These are phyloP conservation scores for Scheffersomyces illinoinensis DNA, from an alignment of 1,139 yeast species.

Conservation along the genomic window DNA sequence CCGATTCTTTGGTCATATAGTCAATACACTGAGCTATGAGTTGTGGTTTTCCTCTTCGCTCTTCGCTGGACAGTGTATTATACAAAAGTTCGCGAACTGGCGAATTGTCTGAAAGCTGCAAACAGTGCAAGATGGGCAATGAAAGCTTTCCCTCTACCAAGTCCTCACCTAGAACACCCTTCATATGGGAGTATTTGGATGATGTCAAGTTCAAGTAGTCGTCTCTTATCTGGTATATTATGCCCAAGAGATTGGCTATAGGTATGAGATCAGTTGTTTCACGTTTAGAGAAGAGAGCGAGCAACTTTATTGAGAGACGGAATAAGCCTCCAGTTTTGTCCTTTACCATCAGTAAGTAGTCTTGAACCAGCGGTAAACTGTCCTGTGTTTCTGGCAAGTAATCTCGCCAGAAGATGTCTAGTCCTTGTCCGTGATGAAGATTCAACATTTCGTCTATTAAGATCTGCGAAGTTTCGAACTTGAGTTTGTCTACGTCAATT, in stretches of 20 bases:
- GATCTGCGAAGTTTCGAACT: slow-evolving; percentile 30
- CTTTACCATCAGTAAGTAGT: slow-evolving; percentile 78
- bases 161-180: slow-evolving; percentile 81
- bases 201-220: slow-evolving; percentile 70
- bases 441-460: slow-evolving; percentile 72
- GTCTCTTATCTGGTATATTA: slow-evolving; percentile 80
- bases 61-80: slow-evolving; percentile 14
- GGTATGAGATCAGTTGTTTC: slow-evolving; percentile 43
- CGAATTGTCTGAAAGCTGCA: slow-evolving; percentile 19
- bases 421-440: slow-evolving; percentile 85
- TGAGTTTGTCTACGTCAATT: slow-evolving; percentile 5
- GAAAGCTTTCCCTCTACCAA: slow-evolving; percentile 87
- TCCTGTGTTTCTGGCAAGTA: slow-evolving; percentile 15
- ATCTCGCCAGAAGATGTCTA: slow-evolving; percentile 89
- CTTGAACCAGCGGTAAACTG: slow-evolving; percentile 63
- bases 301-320: slow-evolving; percentile 65
- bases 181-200: slow-evolving; percentile 54
- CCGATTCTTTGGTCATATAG: slow-evolving; percentile 19
- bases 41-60: slow-evolving; percentile 17
- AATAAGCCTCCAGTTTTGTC: slow-evolving; percentile 90
- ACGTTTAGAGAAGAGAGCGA: slow-evolving; percentile 38
- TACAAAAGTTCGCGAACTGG: slow-evolving; percentile 29
- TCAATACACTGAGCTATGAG: slow-evolving; percentile 22
- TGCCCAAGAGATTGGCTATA: slow-evolving; percentile 76
- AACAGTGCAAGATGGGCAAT: slow-evolving; percentile 75